These are phyloP conservation scores for Craspedostauros australis DNA, from an alignment of 108 stramenopile species.

Conservation along the genomic window DNA sequence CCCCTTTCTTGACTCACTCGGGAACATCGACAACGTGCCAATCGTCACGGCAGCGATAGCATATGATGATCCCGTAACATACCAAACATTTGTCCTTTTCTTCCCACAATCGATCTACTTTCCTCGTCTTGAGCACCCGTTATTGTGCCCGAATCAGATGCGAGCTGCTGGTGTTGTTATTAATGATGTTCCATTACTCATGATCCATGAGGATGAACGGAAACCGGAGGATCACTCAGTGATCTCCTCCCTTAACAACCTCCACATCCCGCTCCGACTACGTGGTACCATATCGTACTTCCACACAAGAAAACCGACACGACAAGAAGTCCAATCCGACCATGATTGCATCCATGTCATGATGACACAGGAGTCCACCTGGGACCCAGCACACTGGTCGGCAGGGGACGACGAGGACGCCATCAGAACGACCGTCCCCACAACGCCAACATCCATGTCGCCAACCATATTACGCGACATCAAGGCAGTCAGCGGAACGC, in stretches of 20 bases:
- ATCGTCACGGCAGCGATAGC: constrained; percentile 28
- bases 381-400: no score
- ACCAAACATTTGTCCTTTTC: constrained; percentile 21
- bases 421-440: no score
- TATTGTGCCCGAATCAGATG: constrained; percentile 36
- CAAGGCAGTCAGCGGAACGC: no score
- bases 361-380: no score
- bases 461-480: no score
- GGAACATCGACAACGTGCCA: constrained; percentile 11
- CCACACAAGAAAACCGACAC: constrained; percentile 8
- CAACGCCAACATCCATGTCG: no score
- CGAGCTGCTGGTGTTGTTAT: constrained; percentile 22
- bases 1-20: neutral
- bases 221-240: no score
- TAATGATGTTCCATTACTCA: constrained; percentile 9
- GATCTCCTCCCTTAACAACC: neutral
- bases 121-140: constrained; percentile 2
- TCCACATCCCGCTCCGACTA: neutral
- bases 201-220: neutral
- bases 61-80: constrained; percentile 10
- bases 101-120: constrained; percentile 29
- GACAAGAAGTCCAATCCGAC: no score
- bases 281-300: neutral
- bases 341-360: no score
- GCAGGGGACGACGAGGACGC: no score